phyloP scores from a whole-genome alignment of 352 stramenopile genomes.

The Globisporangium echinulatum region DNA sequence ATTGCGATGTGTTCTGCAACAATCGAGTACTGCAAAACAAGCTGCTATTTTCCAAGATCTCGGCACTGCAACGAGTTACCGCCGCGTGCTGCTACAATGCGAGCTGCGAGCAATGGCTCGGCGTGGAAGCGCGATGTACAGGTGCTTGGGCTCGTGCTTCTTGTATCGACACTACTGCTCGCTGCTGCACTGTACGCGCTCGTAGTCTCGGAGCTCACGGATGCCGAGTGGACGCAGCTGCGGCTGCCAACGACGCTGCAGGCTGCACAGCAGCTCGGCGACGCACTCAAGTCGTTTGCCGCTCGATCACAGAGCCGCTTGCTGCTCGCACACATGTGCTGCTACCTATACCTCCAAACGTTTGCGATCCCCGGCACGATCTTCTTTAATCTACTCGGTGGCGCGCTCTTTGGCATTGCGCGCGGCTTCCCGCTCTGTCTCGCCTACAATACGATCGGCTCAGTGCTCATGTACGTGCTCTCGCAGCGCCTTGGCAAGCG shows the following conservation, averaged over 20 bases:
- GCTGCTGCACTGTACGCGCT: constrained; percentile 40
- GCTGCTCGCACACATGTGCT: constrained; percentile 60
- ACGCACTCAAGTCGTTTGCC: constrained; percentile 51
- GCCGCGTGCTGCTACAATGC: not conserved
- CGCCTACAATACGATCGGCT: constrained; percentile 76
- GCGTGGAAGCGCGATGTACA: constrained; percentile 51
- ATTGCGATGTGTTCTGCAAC: too few relatives aligned
- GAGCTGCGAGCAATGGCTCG: not conserved
- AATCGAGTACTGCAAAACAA: too few relatives aligned
- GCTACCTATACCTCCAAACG: constrained; percentile 74
- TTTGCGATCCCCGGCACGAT: constrained; percentile 77
- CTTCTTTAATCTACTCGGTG: constrained; percentile 76
- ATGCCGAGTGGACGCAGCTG: constrained; percentile 45
- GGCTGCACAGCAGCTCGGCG: constrained; percentile 54
- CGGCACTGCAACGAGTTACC: too few relatives aligned
- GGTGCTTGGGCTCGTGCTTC: constrained; percentile 37
- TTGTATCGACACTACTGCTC: constrained; percentile 27
- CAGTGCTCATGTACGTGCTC: constrained; percentile 69
- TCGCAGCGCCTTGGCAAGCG: constrained; percentile 49
- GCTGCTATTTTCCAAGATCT: too few relatives aligned
- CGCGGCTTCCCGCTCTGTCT: constrained; percentile 70
- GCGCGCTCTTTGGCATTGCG: constrained; percentile 64
- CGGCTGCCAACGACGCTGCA: constrained; percentile 55
- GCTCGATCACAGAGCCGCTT: constrained; percentile 29
- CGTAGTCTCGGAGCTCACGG: constrained; percentile 44